These are phyloP conservation scores for Microdochium trichocladiopsis DNA, from an alignment of 2,329 filamentous ascomycete species.

Conservation along the genomic window DNA sequence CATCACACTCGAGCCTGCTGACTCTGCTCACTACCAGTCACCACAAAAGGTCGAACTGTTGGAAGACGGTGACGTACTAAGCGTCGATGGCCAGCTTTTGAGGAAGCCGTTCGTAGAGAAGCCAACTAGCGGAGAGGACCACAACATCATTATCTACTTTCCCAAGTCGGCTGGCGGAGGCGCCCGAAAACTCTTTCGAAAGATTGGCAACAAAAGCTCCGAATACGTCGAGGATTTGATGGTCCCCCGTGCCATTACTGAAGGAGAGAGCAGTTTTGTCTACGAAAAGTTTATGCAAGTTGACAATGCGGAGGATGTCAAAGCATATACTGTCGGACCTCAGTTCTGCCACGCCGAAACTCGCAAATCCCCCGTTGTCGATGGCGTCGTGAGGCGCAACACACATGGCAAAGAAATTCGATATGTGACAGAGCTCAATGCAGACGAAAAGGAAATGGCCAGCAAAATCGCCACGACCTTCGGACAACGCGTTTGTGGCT, in stretches of 20 bases:
- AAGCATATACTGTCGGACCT: slow-evolving; percentile 93
- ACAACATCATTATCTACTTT: slow-evolving; percentile 98
- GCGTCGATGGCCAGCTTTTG: slow-evolving; percentile 75
- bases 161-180: slow-evolving; percentile 81
- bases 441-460: slow-evolving; percentile 79
- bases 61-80: slow-evolving; percentile 83
- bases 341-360: slow-evolving; percentile 95
- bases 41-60: slow-evolving; percentile 72
- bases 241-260: slow-evolving; percentile 73
- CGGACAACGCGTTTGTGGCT: slow-evolving; percentile 91
- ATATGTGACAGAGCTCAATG: slow-evolving; percentile 80
- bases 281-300: slow-evolving; percentile 97
- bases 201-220: slow-evolving; percentile 98
- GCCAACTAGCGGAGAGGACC: slow-evolving; percentile 94
- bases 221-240: slow-evolving; percentile 77
- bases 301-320: slow-evolving; percentile 96
- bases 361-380: slow-evolving; percentile 92
- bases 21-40: slow-evolving; percentile 47
- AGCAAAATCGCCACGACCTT: slow-evolving; percentile 86
- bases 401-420: slow-evolving; percentile 95
- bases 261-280: slow-evolving; percentile 78
- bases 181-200: slow-evolving; percentile 86
- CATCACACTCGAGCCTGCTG: slow-evolving; percentile 63
- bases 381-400: slow-evolving; percentile 91
- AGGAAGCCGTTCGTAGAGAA: slow-evolving; percentile 98